Evolutionary conservation across 495 filamentous ascomycete genomes (phyloP).

Genomic region (Cenococcum geophilum): DNA sequence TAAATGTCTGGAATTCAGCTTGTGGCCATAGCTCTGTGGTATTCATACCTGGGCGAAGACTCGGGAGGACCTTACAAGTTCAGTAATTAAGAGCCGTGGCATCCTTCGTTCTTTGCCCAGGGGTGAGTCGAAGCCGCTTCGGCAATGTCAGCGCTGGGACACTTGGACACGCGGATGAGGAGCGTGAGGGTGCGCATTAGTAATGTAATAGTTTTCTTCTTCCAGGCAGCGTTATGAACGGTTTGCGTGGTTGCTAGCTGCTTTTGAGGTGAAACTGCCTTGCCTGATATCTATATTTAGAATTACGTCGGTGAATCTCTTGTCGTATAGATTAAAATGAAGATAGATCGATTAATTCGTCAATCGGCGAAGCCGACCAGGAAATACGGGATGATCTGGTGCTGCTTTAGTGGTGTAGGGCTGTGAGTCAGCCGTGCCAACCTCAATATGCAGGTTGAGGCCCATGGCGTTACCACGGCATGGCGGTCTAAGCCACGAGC

Average conservation of each 20-base stretch:
- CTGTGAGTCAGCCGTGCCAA: neutral
- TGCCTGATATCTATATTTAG: neutral
- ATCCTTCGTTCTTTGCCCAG: neutral
- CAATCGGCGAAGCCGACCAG: neutral
- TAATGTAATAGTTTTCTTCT: too few relatives aligned
- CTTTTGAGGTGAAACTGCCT: too few relatives aligned
- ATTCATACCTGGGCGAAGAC: neutral
- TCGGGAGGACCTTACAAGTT: constrained; percentile 3
- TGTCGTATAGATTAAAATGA: neutral
- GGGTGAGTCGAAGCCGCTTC: too few relatives aligned
- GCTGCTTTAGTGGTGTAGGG: neutral
- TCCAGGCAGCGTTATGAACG: too few relatives aligned
- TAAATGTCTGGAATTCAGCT: too few relatives aligned
- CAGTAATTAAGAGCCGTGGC: neutral
- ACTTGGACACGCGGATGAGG: too few relatives aligned
- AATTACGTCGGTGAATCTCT: neutral
- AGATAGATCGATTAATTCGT: neutral
- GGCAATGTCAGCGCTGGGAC: too few relatives aligned
- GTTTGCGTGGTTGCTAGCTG: too few relatives aligned
- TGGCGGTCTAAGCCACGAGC: constrained; percentile 12
- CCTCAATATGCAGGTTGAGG: neutral
- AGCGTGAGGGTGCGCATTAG: too few relatives aligned
- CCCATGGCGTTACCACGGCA: neutral
- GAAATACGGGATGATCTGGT: neutral
- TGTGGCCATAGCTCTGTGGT: too few relatives aligned